phyloP scores from a whole-genome alignment of 257 asterid species.

The Salvia splendens region DNA sequence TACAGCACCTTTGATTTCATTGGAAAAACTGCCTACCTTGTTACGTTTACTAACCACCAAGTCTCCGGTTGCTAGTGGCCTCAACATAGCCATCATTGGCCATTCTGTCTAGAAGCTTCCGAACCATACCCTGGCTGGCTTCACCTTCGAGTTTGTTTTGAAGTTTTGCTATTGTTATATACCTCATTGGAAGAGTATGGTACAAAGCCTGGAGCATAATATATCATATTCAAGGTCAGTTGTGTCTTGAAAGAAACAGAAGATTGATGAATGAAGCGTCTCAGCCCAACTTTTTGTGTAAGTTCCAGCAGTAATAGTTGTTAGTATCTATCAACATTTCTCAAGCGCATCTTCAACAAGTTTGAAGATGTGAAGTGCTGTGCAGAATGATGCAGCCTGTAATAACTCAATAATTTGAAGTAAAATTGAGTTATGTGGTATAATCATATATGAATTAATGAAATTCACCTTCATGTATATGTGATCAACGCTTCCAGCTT shows the following conservation, averaged over 20 bases:
- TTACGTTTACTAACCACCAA: slow-evolving; percentile 65
- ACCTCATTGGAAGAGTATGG: slow-evolving; percentile 87
- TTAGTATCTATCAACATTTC: not conserved
- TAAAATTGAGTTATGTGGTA: not conserved
- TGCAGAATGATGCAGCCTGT: slow-evolving; percentile 7
- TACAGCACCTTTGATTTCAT: slow-evolving; percentile 4
- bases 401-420: not conserved
- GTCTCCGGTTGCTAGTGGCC: slow-evolving; percentile 69
- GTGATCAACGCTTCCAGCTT: slow-evolving; percentile 47
- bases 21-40: not conserved
- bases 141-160: slow-evolving; percentile 76
- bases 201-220: slow-evolving; percentile 69
- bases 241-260: not conserved
- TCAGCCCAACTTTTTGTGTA: not conserved
- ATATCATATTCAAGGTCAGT: not conserved
- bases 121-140: slow-evolving; percentile 58
- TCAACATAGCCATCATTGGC: slow-evolving; percentile 78
- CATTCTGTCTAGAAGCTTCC: slow-evolving; percentile 88
- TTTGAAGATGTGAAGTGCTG: not conserved
- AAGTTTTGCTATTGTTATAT: slow-evolving; percentile 66
- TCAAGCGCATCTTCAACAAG: not conserved
- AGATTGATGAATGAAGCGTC: slow-evolving; percentile 2
- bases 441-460: not conserved
- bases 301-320: not conserved
- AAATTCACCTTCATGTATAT: slow-evolving; percentile 82